These are phyloP conservation scores for Dothiorella sarmentorum DNA, from an alignment of 2,329 filamentous ascomycete genomes.

Conservation along the genomic window DNA sequence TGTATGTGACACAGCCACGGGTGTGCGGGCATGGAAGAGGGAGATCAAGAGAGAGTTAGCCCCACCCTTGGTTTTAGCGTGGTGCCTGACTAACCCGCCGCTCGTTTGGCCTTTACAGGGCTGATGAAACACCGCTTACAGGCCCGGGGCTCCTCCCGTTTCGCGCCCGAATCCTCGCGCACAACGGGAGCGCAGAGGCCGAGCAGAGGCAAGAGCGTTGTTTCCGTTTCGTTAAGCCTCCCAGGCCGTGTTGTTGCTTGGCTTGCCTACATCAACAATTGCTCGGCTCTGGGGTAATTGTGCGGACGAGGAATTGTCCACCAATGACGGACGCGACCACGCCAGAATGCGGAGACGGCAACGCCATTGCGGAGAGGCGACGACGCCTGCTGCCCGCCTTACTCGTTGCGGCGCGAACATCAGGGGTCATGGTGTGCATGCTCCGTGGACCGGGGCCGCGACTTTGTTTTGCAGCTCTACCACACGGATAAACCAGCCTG, in stretches of 20 bases:
- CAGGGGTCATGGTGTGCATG: too few relatives aligned
- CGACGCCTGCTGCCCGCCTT: background rate
- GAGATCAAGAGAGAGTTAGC: too few relatives aligned
- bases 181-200: too few relatives aligned
- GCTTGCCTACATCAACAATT: background rate
- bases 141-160: background rate
- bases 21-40: too few relatives aligned
- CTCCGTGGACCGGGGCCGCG: background rate
- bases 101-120: background rate
- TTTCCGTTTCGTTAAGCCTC: background rate
- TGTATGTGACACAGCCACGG: too few relatives aligned
- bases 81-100: too few relatives aligned
- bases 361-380: background rate
- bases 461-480: background rate
- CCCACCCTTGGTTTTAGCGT: too few relatives aligned
- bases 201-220: background rate
- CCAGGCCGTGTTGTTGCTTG: too few relatives aligned
- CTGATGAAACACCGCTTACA: background rate
- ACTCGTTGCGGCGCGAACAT: constrained; percentile 14
- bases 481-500: constrained; percentile 7
- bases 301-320: constrained; percentile 12
- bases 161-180: background rate
- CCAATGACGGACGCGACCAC: constrained; percentile 1
- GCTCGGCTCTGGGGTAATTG: constrained; percentile 15
- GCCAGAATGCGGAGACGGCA: constrained; percentile 6